Base-by-base conservation (phyloP, 2,329 filamentous ascomycete genomes). In the Nectriaceae sp. region DNA sequence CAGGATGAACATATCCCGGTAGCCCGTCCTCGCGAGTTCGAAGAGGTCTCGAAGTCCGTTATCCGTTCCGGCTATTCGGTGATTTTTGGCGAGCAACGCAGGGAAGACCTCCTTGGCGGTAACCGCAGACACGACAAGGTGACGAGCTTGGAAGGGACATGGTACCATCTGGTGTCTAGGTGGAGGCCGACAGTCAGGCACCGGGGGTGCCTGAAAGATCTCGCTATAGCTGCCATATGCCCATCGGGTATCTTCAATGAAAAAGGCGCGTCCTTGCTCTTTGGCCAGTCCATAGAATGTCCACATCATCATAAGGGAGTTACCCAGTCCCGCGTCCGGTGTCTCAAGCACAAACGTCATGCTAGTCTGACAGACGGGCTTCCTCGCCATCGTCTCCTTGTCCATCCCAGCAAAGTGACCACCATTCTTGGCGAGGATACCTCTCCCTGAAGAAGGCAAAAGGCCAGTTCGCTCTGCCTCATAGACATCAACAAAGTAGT, bases 171-270 rank as follows among this genome's bases (percentile, higher is more conserved):
- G 83, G 46, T 88, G 82, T 21, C 79, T 74, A n/a, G 87, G 85
- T 11, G 90, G 89, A 16, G 87, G 83, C 6, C 80, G 77, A 65
- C 90, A 95, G 20, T 73, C 68, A 2, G 86, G 84, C 2, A 76
- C 57, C 0, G 88, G 85, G 1, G 87, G 86, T 3, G 82, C 71
- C 39, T 80, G 72, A 68, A 96, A 95, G 60, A 89, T 90, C 42
- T 82, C 78, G 1, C 78, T 78, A 63, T 89, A 96, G 43, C 78
- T 76, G 10, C 90, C 90, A 60, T 94, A 94, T 2, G 87, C 85
- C 86, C 91, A 96, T 56, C 86, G 79, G 5, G 87, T 83, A 68
- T 96, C 90, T 60, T 95, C 89, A 53, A 96, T 76, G 71, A 96
- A 95, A 69, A 96, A 95, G 1, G 83, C 77, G 20, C 90, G 77